Percentiles rank a stretch among this genome's conserved stretches.
These are phyloP conservation scores for Lipomyces kockii DNA, from an alignment of 805 yeast species.

Conservation along the genomic window DNA sequence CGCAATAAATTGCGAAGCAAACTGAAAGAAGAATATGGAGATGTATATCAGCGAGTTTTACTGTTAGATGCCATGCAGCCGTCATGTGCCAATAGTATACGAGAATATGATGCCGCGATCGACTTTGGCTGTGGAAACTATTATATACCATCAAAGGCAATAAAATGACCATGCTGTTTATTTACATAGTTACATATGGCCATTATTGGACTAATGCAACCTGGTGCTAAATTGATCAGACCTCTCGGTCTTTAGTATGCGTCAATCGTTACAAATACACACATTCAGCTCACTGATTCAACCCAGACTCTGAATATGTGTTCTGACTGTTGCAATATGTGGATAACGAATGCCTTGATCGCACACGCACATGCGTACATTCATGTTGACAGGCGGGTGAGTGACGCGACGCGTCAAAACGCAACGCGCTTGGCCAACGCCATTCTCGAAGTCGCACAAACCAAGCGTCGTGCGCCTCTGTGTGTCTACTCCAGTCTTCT, in stretches of 20 bases:
- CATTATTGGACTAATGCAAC: not conserved
- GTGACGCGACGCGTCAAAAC: not conserved
- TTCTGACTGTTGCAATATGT: not conserved
- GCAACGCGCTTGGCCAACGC: not conserved
- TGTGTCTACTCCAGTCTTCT: not conserved
- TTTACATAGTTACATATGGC: not conserved
- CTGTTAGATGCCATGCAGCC: not conserved
- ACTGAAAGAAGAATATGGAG: not conserved
- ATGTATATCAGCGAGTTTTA: no score
- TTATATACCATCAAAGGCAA: not conserved
- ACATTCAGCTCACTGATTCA: no score
- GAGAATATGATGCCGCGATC: not conserved
- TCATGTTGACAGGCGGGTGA: no score
- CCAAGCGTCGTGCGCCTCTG: constrained; percentile 5
- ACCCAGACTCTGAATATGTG: not conserved
- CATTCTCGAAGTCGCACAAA: constrained; percentile 8
- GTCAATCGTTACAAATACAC: not conserved
- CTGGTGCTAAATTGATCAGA: not conserved
- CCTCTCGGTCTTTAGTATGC: not conserved
- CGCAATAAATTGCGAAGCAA: no score
- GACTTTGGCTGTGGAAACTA: not conserved
- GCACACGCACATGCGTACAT: not conserved
- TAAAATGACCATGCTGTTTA: not conserved
- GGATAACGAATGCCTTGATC: not conserved
- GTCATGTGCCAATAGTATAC: not conserved